A percentile compares a stretch with the other conserved stretches of the same genome.
Evolutionary conservation across 2,329 filamentous ascomycete species (phyloP).

Genomic region (Claviceps pazoutovae): DNA sequence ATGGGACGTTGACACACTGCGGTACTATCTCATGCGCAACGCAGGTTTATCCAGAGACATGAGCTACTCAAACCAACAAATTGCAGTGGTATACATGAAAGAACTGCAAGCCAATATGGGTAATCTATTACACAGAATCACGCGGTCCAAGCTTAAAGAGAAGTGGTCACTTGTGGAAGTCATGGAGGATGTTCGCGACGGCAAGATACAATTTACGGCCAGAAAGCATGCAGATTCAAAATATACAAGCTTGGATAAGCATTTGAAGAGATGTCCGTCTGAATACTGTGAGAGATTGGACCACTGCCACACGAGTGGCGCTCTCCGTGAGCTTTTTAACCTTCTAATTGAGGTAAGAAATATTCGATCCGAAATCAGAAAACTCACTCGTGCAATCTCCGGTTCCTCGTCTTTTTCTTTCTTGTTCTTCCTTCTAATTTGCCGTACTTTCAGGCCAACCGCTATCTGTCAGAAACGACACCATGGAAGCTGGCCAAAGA

Average conservation of each 20-base stretch:
- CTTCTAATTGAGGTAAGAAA: constrained; percentile 41
- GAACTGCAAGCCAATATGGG: constrained; percentile 64
- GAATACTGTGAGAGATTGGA: constrained; percentile 43
- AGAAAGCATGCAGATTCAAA: neutral
- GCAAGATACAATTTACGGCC: constrained; percentile 11
- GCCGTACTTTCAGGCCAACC: constrained; percentile 20
- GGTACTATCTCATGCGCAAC: constrained; percentile 75
- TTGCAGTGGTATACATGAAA: constrained; percentile 68
- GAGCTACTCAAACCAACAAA: constrained; percentile 68
- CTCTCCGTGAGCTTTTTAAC: constrained; percentile 50
- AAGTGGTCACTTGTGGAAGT: constrained; percentile 51
- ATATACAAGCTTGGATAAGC: constrained; percentile 15
- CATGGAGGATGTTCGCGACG: constrained; percentile 24
- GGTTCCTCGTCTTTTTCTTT: neutral
- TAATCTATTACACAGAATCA: constrained; percentile 62
- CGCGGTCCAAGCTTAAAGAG: constrained; percentile 38
- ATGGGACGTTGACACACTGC: constrained; percentile 76
- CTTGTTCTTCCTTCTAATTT: neutral
- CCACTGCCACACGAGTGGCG: constrained; percentile 46
- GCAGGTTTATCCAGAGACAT: constrained; percentile 66
- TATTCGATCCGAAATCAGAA: too few species aligned
- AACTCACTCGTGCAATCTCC: neutral
- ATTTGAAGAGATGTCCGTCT: constrained; percentile 10
- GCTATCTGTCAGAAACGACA: constrained; percentile 39
- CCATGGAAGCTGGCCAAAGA: constrained; percentile 52